Base-by-base conservation (phyloP, 1,284 basidiomycete genomes). In the Thelephora terrestris region DNA sequence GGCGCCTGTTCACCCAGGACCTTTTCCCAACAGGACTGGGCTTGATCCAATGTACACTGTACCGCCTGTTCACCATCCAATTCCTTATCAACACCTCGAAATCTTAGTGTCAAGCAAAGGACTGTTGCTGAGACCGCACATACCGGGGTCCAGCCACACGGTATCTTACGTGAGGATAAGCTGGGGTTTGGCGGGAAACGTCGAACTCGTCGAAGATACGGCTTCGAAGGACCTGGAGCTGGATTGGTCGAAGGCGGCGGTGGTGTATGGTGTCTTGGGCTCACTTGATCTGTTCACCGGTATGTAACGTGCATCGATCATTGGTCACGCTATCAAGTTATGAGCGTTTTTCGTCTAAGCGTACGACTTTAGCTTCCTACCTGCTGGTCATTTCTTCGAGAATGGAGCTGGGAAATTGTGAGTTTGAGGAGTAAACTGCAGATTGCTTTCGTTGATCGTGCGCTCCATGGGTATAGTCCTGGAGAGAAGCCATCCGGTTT, bases 191-290 rank as follows among this genome's bases (percentile, higher is more conserved):
- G 59, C 64, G 32, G 65, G 71, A 21, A 67, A 66, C 47, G 61
- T 85, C n/a, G 74, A 79, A 55, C 77, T 82, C 58, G 50, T 81
- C 18, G 64, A 62, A 20, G 60, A 60, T 14, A 52, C 64, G 23
- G 39, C 12, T 42, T 9, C 39, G 25, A 32, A 32, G 12, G 29
- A 32, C 12, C 12, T 10, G 29, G 39, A 42, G 20, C 12, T 42
- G 25, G 69, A 75, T 56, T 86, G 82, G 81, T 58, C 64, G 6
- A 69, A 74, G 10, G 64, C 71, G 50, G 74, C 76, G 36, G 62
- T 85, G 36, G 72, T 85, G 12, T 81, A 85, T 61, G 86, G 86
- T 9, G 73, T 90, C 52, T 66, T 88, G 39, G 85, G 85, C 4
- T 68, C 84, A 17, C 58, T 89, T 53, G 76, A 80, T 52, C 64